Evolutionary conservation across 495 filamentous ascomycete species (phyloP), one percentile per base, ranked within the genome.

Genomic region (Podospora australis): DNA sequence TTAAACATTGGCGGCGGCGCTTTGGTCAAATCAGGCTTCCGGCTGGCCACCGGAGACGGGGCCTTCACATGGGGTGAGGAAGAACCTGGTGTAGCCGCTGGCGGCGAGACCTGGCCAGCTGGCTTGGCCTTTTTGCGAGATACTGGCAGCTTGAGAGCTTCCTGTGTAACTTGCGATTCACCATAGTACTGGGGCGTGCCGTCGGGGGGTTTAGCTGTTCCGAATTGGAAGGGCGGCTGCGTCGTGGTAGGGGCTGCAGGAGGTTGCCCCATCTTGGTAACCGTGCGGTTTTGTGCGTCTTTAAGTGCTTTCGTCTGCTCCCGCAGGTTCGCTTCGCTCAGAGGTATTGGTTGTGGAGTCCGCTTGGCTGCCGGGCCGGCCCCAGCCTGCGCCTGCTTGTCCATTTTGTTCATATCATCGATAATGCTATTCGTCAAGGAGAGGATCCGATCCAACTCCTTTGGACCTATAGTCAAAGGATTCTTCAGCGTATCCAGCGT

Each of bases 261-360:
- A 10, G 84, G 75, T 13, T 77, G 69, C 26, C 60, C 71, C 21
- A 53, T 60, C 48, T 64, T 68, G 43, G 65, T 68, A 19, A 48
- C 55, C 1, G 57, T 59, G 47, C 72, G 67, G 43, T 74, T 71
- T 49, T 76, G 72, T 49, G 65, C 62, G 39, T 74, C 68, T 50
- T 73, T 78, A 24, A 71, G 54, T 17, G 68, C 70, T 48, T 76
- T 72, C 19, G 83, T 74, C 53, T 79, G 81, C 45, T 84, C 82
- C 49, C 86, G 78, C 13, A 88, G 71, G 54, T 88, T 87, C 14
- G 70, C 78, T 2, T 81, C 77, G 53, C 78, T 88, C 49, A 88
- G 60, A 20, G 76, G 75, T 0, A 75, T 54, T 32, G 72, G 69
- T 54, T 69, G 72, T 21, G 59, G 52, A 5, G 54, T 48, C 22